These are phyloP conservation scores for Umbelopsis sp. DNA, from an alignment of 192 early-diverging fungal species.

Conservation along the genomic window DNA sequence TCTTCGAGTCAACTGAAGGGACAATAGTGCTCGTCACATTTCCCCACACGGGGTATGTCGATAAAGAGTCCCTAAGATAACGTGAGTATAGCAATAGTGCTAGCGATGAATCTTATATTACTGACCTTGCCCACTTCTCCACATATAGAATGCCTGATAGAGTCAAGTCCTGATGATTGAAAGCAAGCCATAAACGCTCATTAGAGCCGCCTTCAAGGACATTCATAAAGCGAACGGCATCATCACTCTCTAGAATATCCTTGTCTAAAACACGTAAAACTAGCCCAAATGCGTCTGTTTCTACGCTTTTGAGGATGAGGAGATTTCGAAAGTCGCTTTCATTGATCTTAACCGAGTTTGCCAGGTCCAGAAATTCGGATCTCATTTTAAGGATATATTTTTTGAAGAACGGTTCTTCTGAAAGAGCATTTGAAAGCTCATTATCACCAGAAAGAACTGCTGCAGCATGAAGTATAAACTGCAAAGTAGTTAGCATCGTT, in stretches of 20 bases:
- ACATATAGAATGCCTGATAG: conserved; percentile 25
- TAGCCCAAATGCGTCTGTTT: conserved; percentile 35
- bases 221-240: conserved; percentile 35
- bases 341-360: conserved; percentile 53
- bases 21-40: neutral
- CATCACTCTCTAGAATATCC: conserved; percentile 13
- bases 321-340: conserved; percentile 50
- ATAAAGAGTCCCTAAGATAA: neutral
- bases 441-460: neutral
- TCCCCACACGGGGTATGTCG: conserved; percentile 28
- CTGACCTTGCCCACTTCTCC: conserved; percentile 38
- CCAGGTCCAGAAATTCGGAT: conserved; percentile 48
- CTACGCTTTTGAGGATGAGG: conserved; percentile 45
- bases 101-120: neutral
- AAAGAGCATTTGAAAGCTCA: conserved; percentile 6
- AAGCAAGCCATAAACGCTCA: conserved; percentile 23
- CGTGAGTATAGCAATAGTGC: neutral
- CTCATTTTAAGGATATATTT: neutral
- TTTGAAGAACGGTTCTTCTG: conserved; percentile 34
- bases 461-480: neutral
- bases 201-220: conserved; percentile 30
- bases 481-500: neutral
- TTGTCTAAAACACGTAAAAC: conserved; percentile 33
- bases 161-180: conserved; percentile 20
- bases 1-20: neutral